Evolutionary conservation across 2,329 filamentous ascomycete species (phyloP), one percentile per base, ranked within the genome.

Genomic region (Sphaerulina populicola): DNA sequence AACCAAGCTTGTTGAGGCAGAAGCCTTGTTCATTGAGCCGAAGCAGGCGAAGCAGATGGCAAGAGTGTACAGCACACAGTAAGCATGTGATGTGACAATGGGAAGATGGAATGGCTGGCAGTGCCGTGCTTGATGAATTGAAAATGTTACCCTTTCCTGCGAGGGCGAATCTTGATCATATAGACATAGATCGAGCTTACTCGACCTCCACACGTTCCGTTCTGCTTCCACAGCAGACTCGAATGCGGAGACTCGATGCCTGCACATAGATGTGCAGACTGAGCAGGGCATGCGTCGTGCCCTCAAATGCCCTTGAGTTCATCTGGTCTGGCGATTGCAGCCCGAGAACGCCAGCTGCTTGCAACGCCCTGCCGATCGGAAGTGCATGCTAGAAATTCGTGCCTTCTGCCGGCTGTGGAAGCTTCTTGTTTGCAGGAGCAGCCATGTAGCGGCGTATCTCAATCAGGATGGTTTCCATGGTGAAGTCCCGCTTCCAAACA

Each of bases 361-460:
- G 42, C 42, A 18, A 36, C 33, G 44, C 29, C 36, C 23, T 30
- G 35, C 14, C 31, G 33, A 30, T 18, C 21, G 18, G 18, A 11
- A 41, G 21, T 18, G 15, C 14, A n/a, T 21, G 31, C 47, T 56
- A 68, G 58, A 68, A 69, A 57, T 67, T 83, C 29, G 86, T 82
- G 52, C 89, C 90, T 73, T 98, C 93, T 3, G 87, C 80, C 37
- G 93, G 93, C 70, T 98, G 93, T 10, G 88, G 86, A 29, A 96
- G 81, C 74, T 97, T 97, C 80, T 96, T 96, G 74, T 97, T 86
- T 60, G 82, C 78, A 23, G 86, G 83, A 53, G 90, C 80, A 29
- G 91, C 91, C 93, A 98, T 97, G 69, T 87, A 94, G 71, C 90
- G 94, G 59, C 75, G 58, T 53, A 95, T 76, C 68, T 94, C 89